Evolutionary conservation across 1,284 basidiomycete species (phyloP).

Genomic region (Wallemia mellicola): DNA sequence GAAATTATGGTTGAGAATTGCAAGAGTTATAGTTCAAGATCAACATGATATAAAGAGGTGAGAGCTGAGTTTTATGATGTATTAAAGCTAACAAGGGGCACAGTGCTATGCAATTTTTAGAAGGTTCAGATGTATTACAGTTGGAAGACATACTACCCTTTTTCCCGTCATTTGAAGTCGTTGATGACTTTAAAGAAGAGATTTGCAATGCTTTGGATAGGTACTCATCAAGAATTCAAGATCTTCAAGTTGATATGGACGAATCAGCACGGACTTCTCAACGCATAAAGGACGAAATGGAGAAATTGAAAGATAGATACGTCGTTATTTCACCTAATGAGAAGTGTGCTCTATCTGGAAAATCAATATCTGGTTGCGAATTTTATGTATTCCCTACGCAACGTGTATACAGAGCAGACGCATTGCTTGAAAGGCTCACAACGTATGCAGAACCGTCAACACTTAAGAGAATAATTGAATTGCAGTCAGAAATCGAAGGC

Average conservation of each 20-base stretch:
- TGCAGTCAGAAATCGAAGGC: constrained; percentile 27
- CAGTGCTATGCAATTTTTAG: constrained; percentile 85
- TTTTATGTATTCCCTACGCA: constrained; percentile 98
- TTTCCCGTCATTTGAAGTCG: constrained; percentile 98
- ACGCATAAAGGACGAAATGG: constrained; percentile 73
- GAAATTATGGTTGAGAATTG: constrained; percentile 93
- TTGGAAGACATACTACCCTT: constrained; percentile 97
- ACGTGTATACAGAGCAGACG: constrained; percentile 30
- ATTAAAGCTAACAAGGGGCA: background rate
- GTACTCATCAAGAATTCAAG: constrained; percentile 72
- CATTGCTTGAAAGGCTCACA: constrained; percentile 14
- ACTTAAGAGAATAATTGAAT: constrained; percentile 17
- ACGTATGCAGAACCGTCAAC: constrained; percentile 15
- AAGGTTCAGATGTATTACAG: constrained; percentile 75
- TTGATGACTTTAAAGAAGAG: constrained; percentile 97
- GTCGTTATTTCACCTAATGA: constrained; percentile 71
- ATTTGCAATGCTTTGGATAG: constrained; percentile 85
- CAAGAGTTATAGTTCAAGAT: constrained; percentile 83
- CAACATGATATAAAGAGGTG: constrained; percentile 92
- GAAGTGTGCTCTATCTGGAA: constrained; percentile 49
- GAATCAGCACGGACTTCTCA: constrained; percentile 75
- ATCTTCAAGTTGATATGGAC: constrained; percentile 80
- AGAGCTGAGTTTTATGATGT: constrained; percentile 14
- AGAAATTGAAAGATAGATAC: constrained; percentile 58
- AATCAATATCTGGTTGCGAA: constrained; percentile 48